Conservation (phyloP, 1,284 basidiomycete species). For the Anthracocystis setariae region DNA sequence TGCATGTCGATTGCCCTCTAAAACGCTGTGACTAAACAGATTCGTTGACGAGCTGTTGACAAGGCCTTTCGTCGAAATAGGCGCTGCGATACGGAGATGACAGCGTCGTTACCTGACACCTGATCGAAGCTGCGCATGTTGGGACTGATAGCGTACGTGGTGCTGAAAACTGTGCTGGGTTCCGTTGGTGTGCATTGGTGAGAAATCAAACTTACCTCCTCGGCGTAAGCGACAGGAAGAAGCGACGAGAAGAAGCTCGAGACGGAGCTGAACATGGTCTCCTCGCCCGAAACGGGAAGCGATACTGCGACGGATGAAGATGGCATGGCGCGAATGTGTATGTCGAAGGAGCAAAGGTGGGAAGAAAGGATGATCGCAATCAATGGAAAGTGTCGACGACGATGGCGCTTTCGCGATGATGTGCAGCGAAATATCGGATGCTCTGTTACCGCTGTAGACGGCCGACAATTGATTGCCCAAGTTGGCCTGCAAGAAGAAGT, state of each 20-base stretch:
- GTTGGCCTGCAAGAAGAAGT: slow-evolving; percentile 12
- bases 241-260: slow-evolving; percentile 55
- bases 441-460: not conserved
- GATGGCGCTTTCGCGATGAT: slow-evolving; percentile 10
- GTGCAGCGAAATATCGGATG: slow-evolving; percentile 11
- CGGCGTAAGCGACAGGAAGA: slow-evolving; percentile 55
- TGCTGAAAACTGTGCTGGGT: not conserved
- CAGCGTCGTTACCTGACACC: too few species aligned
- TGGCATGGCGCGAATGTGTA: slow-evolving; percentile 38
- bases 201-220: slow-evolving; percentile 49
- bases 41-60: too few species aligned
- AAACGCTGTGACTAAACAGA: too few species aligned
- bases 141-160: not conserved
- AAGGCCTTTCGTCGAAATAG: too few species aligned
- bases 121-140: not conserved
- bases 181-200: not conserved
- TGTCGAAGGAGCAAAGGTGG: slow-evolving; percentile 9
- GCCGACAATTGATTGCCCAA: slow-evolving; percentile 8
- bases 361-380: slow-evolving; percentile 2
- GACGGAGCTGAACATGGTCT: slow-evolving; percentile 50
- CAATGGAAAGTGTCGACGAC: slow-evolving; percentile 3
- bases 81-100: too few species aligned
- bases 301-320: slow-evolving; percentile 47
- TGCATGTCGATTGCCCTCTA: too few species aligned
- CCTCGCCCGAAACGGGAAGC: slow-evolving; percentile 35